Conservation (phyloP, 805 yeast genomes). For the Lipomyces sp. region DNA sequence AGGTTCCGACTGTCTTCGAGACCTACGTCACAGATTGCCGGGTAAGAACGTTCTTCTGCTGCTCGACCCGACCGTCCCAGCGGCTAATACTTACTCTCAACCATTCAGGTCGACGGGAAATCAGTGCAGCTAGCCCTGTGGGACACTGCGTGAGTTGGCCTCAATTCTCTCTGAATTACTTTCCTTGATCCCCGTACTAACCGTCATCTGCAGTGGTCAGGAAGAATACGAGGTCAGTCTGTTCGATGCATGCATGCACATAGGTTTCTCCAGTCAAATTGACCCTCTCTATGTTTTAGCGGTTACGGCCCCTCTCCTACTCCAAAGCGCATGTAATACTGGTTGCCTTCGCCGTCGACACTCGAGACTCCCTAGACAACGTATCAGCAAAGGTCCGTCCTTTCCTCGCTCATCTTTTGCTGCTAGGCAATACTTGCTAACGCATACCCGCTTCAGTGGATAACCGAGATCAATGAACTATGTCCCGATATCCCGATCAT, state of each 20-base stretch:
- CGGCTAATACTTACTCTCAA: neutral
- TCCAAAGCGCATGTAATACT: conserved; percentile 81
- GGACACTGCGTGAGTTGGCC: conserved; percentile 70
- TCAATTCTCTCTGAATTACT: neutral
- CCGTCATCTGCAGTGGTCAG: conserved; percentile 53
- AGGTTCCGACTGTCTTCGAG: conserved; percentile 92
- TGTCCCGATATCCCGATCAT: conserved; percentile 78
- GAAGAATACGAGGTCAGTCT: conserved; percentile 72
- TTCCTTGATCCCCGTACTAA: neutral
- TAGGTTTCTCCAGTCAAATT: neutral
- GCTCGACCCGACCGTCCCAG: neutral
- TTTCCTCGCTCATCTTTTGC: neutral
- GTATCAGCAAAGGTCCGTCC: conserved; percentile 56
- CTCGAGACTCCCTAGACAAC: conserved; percentile 78
- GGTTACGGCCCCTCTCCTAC: conserved; percentile 83
- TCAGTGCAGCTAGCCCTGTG: conserved; percentile 83
- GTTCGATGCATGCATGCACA: neutral
- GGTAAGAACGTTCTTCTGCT: conserved; percentile 36
- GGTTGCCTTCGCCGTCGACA: conserved; percentile 81
- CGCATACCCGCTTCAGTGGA: conserved; percentile 50
- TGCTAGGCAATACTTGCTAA: neutral
- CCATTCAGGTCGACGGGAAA: conserved; percentile 66
- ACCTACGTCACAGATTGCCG: conserved; percentile 92
- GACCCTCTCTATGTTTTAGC: conserved; percentile 25
- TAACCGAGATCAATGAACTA: conserved; percentile 71